Evolutionary conservation across 2,329 filamentous ascomycete species (phyloP), one percentile per base, ranked within the genome.

Genomic region (Cercospora sp.): DNA sequence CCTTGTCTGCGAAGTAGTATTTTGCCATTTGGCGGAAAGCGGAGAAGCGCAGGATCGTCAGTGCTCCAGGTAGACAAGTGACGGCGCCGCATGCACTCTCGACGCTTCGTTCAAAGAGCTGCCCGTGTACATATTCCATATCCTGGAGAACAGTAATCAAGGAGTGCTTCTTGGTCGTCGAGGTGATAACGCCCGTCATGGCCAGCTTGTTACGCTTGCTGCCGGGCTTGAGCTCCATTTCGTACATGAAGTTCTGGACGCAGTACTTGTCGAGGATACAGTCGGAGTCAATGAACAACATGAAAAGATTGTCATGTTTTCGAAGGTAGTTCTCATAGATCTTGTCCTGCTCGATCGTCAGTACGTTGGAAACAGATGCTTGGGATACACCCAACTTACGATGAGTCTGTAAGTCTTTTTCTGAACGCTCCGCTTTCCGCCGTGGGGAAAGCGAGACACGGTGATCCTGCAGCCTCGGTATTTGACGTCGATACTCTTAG

Each of bases 1-100:
- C 93, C 79, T 97, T 96, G 81, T 97, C 94, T 45, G 94, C 93
- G 79, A 99, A 99, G 81, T 99, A 98, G 81, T 97, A 97, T 77
- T 96, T 96, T 76, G 94, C 93, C 93, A 99, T 97, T 76, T 91
- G 91, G 67, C 94, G 87, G 81, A 99, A 98, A 5, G 95, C 95
- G 2, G 94, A 97, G 81, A 97, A 97, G 63, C 95, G 92, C 64
- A 99, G 83, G 83, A 97, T 96, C 0, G 94, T 98, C 73, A 98
- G 82, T n/a, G 94, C 94, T 30, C 95, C 94, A 0, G 95, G 95
- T 59, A 99, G 85, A 79, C 94, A 99, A 36, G 94, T 98, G 59
- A 99, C 94, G 5, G 94, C 89, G 63, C 94, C 94, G 77, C 94
- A 97, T 7, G 91, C 92, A 5, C 94, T 97, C 78, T 99, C 94